Evolutionary conservation across 2,329 filamentous ascomycete species (phyloP).

Genomic region (Periconia macrospinosa): DNA sequence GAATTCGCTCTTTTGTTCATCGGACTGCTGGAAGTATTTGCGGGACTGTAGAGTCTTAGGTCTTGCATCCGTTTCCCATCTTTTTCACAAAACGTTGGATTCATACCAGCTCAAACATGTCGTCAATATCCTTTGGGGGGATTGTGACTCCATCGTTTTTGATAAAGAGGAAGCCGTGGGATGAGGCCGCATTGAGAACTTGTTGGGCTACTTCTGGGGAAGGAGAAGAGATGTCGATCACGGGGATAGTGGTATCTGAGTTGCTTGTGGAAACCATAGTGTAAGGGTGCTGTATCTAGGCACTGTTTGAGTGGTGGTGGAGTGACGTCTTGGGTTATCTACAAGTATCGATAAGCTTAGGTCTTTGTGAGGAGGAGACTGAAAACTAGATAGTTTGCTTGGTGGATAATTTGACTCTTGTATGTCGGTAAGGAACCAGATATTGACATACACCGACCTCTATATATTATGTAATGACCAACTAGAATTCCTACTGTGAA

Average conservation of each 20-base stretch:
- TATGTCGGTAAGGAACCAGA: too few species aligned
- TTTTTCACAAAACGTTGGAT: not conserved
- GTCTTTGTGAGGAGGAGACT: too few species aligned
- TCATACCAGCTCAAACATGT: conserved; percentile 73
- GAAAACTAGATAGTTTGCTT: too few species aligned
- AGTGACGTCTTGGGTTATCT: not conserved
- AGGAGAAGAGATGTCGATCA: conserved; percentile 76
- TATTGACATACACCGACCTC: too few species aligned
- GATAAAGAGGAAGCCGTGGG: conserved; percentile 89
- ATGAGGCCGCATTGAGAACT: conserved; percentile 76
- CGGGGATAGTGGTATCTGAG: conserved; percentile 60
- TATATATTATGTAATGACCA: too few species aligned
- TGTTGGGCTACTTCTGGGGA: conserved; percentile 63
- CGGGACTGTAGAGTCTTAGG: conserved; percentile 57
- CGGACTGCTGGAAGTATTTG: conserved; percentile 71
- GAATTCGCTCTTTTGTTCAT: conserved; percentile 72
- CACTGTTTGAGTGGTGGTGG: not conserved
- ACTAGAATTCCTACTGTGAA: too few species aligned
- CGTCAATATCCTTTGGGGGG: conserved; percentile 64
- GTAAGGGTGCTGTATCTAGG: too few species aligned
- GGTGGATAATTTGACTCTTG: too few species aligned
- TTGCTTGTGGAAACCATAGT: not conserved
- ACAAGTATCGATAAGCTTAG: not conserved
- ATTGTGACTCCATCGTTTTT: conserved; percentile 74
- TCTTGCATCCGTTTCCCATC: not conserved